Evolutionary conservation across 306 rosid genomes (phyloP), one percentile per base, ranked within the genome.

Genomic region (Medicago arabica): DNA sequence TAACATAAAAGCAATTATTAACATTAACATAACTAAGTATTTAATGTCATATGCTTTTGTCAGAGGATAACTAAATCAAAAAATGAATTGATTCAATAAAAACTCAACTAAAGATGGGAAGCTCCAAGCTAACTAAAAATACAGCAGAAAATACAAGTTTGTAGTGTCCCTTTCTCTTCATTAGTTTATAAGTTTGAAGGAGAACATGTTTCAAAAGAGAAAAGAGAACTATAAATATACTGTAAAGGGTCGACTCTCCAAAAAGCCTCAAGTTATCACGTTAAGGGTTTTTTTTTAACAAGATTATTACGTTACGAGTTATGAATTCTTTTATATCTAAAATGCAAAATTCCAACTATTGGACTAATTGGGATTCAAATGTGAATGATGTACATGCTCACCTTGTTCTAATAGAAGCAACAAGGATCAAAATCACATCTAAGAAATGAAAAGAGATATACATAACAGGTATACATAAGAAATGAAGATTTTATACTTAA

Each of bases 101-200:
- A 62, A 63, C 71, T 43, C 72, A 39, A 63, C 28, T 54, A 36
- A 54, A 38, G 41, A 69, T 38, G 34, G 25, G 68, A 76, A 80
- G 25, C 34, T 49, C 69, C 57, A 71, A 50, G 66, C 21, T 36
- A 49, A 72, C 17, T 13, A 54, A 74, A 62, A 53, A 64, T 79
- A 46, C 18, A 13, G 72, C 61, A 63, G 31, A 9, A 60, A 60
- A 15, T 78, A 16, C 31, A 6, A 44, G 72, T 73, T 31, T 43
- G 61, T 18, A 72, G 73, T 43, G 44, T 40, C 66, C 40, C 60
- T 40, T 63, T 64, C 40, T 23, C 23, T 16, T 51, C 6, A 41
- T 19, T 53, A 72, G 40, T 10, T 62, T 18, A 44, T 50, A 21
- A 47, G n/a, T 50, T 78, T 18, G 40, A 23, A 9, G 31, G 31